A percentile compares a stretch with the other conserved stretches of the same genome.
These are phyloP conservation scores for Epichloe gansuensis DNA, from an alignment of 2,329 filamentous ascomycete genomes.

Conservation along the genomic window DNA sequence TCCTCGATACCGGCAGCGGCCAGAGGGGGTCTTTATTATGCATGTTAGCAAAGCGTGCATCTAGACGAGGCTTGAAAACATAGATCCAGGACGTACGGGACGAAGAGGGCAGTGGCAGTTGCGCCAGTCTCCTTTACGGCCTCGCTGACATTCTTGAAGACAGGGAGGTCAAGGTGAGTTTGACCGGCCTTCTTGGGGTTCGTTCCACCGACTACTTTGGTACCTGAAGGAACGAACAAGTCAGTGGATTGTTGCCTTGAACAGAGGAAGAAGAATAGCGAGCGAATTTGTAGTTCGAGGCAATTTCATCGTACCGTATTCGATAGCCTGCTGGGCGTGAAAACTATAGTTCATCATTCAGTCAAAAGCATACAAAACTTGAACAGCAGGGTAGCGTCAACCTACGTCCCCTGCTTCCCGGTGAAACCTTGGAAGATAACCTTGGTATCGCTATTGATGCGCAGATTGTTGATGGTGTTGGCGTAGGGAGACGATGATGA, in stretches of 20 bases:
- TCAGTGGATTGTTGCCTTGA: slow-evolving; percentile 10
- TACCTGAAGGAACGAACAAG: slow-evolving; percentile 44
- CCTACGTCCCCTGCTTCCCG: slow-evolving; percentile 88
- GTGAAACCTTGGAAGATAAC: slow-evolving; percentile 97
- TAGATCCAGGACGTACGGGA: slow-evolving; percentile 54
- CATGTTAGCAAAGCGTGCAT: slow-evolving; percentile 6
- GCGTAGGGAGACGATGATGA: slow-evolving; percentile 58
- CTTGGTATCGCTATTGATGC: slow-evolving; percentile 87
- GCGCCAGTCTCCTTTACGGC: slow-evolving; percentile 85
- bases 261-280: neutral
- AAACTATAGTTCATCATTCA: slow-evolving; percentile 48
- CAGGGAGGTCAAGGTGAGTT: slow-evolving; percentile 80
- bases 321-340: slow-evolving; percentile 94
- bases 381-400: slow-evolving; percentile 14
- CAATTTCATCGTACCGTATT: slow-evolving; percentile 62
- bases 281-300: neutral
- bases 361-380: neutral
- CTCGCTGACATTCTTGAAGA: slow-evolving; percentile 82
- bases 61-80: slow-evolving; percentile 4
- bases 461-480: slow-evolving; percentile 70
- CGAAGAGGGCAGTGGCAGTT: slow-evolving; percentile 87
- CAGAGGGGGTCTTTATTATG: slow-evolving; percentile 62
- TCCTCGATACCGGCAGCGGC: slow-evolving; percentile 95
- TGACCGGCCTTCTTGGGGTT: slow-evolving; percentile 97
- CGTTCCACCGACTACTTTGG: slow-evolving; percentile 93